Conservation (phyloP, 139 green algal species). For the Tetratostichococcus sp. region DNA sequence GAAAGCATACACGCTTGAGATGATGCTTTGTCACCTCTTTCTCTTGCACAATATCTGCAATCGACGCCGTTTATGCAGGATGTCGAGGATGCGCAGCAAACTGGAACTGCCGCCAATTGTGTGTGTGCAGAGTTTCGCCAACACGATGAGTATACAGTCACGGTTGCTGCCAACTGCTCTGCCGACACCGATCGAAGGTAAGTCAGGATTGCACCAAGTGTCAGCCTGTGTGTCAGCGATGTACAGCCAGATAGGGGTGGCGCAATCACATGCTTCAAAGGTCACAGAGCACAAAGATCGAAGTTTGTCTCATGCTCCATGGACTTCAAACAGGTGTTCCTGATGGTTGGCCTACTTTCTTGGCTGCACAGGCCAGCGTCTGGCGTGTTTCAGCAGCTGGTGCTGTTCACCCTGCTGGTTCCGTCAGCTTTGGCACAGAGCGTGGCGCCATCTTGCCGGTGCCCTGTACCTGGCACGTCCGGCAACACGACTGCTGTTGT, state of each 20-base stretch:
- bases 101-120: neutral
- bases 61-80: too few relatives aligned
- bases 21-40: too few relatives aligned
- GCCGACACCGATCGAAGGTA: neutral
- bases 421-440: neutral
- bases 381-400: slow-evolving; percentile 4
- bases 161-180: neutral
- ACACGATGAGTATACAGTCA: neutral
- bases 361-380: neutral
- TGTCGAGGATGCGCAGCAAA: neutral
- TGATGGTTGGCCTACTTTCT: too few relatives aligned
- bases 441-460: neutral
- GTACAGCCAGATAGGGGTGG: too few relatives aligned
- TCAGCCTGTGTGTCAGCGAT: too few relatives aligned
- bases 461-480: neutral
- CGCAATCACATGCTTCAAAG: too few relatives aligned
- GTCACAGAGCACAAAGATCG: too few relatives aligned
- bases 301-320: too few relatives aligned
- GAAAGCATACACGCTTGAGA: too few relatives aligned
- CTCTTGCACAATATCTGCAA: too few relatives aligned
- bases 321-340: too few relatives aligned
- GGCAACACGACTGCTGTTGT: neutral
- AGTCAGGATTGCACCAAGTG: too few relatives aligned
- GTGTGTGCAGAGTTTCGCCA: neutral
- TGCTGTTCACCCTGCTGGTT: neutral